These are phyloP conservation scores for Fusarium veterinarium DNA, from an alignment of 2,329 filamentous ascomycete species.

Conservation along the genomic window DNA sequence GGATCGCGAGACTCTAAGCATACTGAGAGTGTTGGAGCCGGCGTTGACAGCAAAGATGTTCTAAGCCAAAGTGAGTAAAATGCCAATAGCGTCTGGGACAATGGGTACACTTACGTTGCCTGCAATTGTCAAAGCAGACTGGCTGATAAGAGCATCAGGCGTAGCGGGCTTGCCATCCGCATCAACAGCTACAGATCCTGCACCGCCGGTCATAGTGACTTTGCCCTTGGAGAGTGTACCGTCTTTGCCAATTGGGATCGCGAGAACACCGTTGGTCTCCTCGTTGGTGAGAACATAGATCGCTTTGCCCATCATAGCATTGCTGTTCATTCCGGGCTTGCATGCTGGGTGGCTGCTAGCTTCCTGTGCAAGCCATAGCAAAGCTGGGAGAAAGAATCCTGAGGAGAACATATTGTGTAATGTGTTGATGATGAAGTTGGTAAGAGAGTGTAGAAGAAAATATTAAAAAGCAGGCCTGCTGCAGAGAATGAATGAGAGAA, in stretches of 20 bases:
- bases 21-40: constrained; percentile 63
- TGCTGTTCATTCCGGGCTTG: neutral
- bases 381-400: neutral
- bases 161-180: constrained; percentile 52
- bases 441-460: neutral
- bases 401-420: neutral
- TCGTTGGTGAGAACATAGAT: constrained; percentile 69
- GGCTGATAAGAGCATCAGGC: constrained; percentile 63
- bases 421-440: neutral
- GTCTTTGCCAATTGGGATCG: constrained; percentile 59
- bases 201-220: constrained; percentile 59
- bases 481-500: neutral
- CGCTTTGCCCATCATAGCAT: constrained; percentile 52
- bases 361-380: neutral
- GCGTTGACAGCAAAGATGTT: constrained; percentile 65
- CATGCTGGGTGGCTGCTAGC: constrained; percentile 13
- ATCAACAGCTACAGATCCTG: constrained; percentile 56
- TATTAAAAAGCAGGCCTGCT: constrained; percentile 4
- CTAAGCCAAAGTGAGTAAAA: constrained; percentile 44
- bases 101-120: constrained; percentile 56
- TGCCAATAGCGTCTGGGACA: accelerated
- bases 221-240: constrained; percentile 59
- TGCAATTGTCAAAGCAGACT: constrained; percentile 61
- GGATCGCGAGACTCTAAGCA: constrained; percentile 57
- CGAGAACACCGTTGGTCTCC: constrained; percentile 59